Evolutionary conservation across 202 grass and related monocot genomes (phyloP).

Genomic region (Digitaria exilis): DNA sequence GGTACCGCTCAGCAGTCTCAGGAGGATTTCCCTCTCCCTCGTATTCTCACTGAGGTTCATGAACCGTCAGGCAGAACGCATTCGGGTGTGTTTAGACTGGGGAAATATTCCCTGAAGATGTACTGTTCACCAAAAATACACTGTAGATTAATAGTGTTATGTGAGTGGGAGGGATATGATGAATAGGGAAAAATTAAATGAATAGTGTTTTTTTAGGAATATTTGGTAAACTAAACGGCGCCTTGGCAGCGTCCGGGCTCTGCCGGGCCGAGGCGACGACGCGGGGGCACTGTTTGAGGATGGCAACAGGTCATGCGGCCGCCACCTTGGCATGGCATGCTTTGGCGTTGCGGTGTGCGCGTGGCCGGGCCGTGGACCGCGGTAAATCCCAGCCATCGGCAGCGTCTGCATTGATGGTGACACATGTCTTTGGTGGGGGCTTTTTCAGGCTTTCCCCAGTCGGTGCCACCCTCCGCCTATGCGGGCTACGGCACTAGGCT

Average conservation of each 20-base stretch:
- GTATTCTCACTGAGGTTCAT: neutral
- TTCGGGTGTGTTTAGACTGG: too few relatives aligned
- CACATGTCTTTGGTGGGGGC: constrained; percentile 27
- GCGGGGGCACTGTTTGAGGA: constrained; percentile 24
- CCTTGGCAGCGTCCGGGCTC: too few relatives aligned
- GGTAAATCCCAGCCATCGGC: constrained; percentile 13
- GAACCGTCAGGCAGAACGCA: neutral
- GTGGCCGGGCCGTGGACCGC: neutral
- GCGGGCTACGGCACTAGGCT: constrained; percentile 18
- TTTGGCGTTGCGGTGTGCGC: too few relatives aligned
- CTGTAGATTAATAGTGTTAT: too few relatives aligned
- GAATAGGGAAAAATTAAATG: too few relatives aligned
- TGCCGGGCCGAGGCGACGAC: neutral
- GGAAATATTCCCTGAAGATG: too few relatives aligned
- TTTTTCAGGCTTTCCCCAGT: constrained; percentile 40
- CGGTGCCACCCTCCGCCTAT: constrained; percentile 21
- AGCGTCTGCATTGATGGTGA: constrained; percentile 31
- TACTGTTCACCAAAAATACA: too few relatives aligned
- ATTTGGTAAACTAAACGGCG: too few relatives aligned
- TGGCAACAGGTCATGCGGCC: constrained; percentile 40
- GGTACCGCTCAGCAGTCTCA: neutral
- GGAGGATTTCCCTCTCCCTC: too few relatives aligned
- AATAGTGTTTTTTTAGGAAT: too few relatives aligned
- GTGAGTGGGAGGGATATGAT: too few relatives aligned
- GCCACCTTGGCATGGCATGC: neutral